These are phyloP conservation scores for Auriscalpium microsporum DNA, from an alignment of 768 basidiomycete genomes.

Conservation along the genomic window DNA sequence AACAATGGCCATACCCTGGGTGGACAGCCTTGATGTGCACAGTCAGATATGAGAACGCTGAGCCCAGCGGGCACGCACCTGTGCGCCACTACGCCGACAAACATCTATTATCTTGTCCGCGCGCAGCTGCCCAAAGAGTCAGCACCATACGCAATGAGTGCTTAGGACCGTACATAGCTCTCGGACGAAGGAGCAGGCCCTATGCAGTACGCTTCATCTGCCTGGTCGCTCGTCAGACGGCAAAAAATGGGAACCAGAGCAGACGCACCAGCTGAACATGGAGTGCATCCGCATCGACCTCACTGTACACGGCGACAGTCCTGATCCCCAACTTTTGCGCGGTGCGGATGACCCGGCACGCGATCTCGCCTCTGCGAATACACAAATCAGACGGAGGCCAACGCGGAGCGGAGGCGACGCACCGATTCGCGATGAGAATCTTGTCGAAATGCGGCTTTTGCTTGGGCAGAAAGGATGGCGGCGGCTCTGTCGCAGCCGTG, in stretches of 20 bases:
- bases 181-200: slow-evolving; percentile 85
- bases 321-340: slow-evolving; percentile 81
- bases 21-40: slow-evolving; percentile 63
- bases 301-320: slow-evolving; percentile 89
- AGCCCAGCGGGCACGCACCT: slow-evolving; percentile 37
- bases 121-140: slow-evolving; percentile 43
- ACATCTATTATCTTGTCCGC: slow-evolving; percentile 86
- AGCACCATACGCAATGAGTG: neutral
- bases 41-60: neutral
- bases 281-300: slow-evolving; percentile 71
- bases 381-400: neutral
- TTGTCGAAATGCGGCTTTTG: slow-evolving; percentile 71
- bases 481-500: neutral
- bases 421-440: slow-evolving; percentile 89
- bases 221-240: slow-evolving; percentile 24
- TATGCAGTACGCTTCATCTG: slow-evolving; percentile 57
- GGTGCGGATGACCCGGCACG: slow-evolving; percentile 89
- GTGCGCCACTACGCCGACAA: slow-evolving; percentile 74
- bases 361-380: slow-evolving; percentile 76
- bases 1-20: slow-evolving; percentile 53
- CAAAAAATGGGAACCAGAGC: neutral
- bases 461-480: neutral
- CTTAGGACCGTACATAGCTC: slow-evolving; percentile 66
- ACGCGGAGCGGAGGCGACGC: slow-evolving; percentile 2
- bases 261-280: slow-evolving; percentile 69